A percentile compares a stretch with the other conserved stretches of the same genome.
Evolutionary conservation across 257 asterid species (phyloP).

Genomic region (Nicotiana undulata): DNA sequence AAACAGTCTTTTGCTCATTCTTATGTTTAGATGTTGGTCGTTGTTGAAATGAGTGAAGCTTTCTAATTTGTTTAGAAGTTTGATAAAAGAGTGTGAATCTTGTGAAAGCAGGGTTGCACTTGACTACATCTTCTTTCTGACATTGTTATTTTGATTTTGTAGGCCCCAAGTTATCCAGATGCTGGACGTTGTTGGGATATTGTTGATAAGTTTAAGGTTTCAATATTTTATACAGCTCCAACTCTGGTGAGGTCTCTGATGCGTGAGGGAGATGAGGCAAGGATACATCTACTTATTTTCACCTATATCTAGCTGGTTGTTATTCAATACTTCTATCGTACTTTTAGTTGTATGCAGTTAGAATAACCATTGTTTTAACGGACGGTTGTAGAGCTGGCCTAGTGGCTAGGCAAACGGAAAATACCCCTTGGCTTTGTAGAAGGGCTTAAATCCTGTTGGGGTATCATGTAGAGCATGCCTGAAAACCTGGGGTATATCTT

Average conservation of each 20-base stretch:
- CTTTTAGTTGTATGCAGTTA: background rate
- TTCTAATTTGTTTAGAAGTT: background rate
- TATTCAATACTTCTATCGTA: background rate
- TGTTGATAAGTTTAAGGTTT: constrained; percentile 92
- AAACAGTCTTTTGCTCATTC: background rate
- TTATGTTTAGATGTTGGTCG: background rate
- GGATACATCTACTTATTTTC: constrained; percentile 21
- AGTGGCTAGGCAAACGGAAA: background rate
- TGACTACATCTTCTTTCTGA: background rate
- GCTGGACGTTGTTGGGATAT: constrained; percentile 97
- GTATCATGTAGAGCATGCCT: background rate
- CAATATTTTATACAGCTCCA: constrained; percentile 94
- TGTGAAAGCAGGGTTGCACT: background rate
- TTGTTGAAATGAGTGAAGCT: background rate
- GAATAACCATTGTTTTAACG: background rate
- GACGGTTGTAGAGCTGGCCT: background rate
- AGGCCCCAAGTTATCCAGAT: constrained; percentile 98
- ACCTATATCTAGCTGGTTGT: constrained; percentile 10
- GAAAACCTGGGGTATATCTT: background rate
- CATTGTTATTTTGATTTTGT: constrained; percentile 11
- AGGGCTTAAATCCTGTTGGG: background rate
- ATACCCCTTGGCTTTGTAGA: background rate
- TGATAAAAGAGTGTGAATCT: background rate
- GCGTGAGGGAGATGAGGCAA: constrained; percentile 98
- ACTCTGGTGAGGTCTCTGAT: constrained; percentile 91